Evolutionary conservation across 768 basidiomycete genomes (phyloP).

Genomic region (Mrakia frigida): DNA sequence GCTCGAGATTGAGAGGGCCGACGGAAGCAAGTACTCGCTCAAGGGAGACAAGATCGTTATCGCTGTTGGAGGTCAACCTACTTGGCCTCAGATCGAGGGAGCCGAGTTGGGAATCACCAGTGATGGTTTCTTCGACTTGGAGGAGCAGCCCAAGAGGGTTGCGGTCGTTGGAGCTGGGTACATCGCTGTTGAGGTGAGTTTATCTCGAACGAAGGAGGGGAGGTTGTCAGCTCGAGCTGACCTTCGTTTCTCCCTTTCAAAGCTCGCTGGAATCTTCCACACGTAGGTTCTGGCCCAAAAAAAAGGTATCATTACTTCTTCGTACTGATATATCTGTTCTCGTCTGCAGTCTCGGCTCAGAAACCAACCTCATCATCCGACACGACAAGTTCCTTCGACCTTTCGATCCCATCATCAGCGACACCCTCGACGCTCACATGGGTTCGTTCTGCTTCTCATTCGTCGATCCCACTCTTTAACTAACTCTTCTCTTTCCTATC

Average conservation of each 20-base stretch:
- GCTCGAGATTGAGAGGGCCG: slow-evolving; percentile 62
- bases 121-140: slow-evolving; percentile 93
- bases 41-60: slow-evolving; percentile 72
- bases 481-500: background rate
- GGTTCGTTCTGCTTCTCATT: slow-evolving; percentile 35
- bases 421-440: slow-evolving; percentile 84
- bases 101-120: slow-evolving; percentile 79
- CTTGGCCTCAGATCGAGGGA: slow-evolving; percentile 83
- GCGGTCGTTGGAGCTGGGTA: slow-evolving; percentile 96
- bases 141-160: slow-evolving; percentile 83
- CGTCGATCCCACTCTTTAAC: background rate
- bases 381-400: slow-evolving; percentile 83
- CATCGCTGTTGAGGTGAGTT: slow-evolving; percentile 72
- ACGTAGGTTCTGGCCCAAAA: slow-evolving; percentile 41
- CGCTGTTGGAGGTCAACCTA: slow-evolving; percentile 81
- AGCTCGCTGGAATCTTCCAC: slow-evolving; percentile 85
- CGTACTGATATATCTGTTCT: background rate
- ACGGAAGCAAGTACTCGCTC: slow-evolving; percentile 66
- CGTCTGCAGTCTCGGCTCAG: slow-evolving; percentile 51
- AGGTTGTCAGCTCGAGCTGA: background rate
- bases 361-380: slow-evolving; percentile 89
- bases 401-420: slow-evolving; percentile 82
- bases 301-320: slow-evolving; percentile 55
- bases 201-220: no score
- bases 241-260: background rate